A percentile compares a stretch with the other conserved stretches of the same genome.
These are phyloP conservation scores for Paraurostyla sp. DNA, from an alignment of 73 alveolate genomes.

Conservation along the genomic window DNA sequence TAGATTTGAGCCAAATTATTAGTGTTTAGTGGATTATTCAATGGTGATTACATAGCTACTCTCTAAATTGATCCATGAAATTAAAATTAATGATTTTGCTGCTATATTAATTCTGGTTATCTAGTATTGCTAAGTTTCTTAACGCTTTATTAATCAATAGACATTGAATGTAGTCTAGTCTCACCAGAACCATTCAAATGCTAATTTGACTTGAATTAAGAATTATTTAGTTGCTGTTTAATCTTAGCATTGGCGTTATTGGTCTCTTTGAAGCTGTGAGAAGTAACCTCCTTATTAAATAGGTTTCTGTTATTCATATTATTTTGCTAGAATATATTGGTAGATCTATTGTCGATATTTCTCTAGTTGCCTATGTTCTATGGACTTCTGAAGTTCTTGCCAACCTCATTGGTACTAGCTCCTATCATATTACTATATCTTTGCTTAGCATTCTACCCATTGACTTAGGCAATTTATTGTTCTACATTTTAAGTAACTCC, in stretches of 20 bases:
- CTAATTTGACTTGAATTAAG: conserved; percentile 8
- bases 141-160: conserved; percentile 28
- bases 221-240: background rate
- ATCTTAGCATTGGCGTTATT: background rate
- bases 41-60: conserved; percentile 17
- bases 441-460: background rate
- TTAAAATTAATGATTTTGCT: background rate
- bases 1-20: background rate
- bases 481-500: conserved; percentile 25
- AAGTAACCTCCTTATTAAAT: background rate
- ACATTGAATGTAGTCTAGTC: conserved; percentile 16
- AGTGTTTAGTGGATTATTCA: background rate
- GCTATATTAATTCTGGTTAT: background rate
- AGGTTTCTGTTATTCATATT: conserved; percentile 2
- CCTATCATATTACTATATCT: conserved; percentile 15
- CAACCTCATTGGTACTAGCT: background rate
- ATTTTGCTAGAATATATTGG: background rate
- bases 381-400: conserved; percentile 29
- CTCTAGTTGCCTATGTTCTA: background rate
- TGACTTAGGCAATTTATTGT: background rate
- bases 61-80: background rate
- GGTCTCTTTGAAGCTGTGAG: background rate
- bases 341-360: background rate
- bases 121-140: conserved; percentile 38
- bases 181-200: conserved; percentile 6